Evolutionary conservation across 1,284 basidiomycete genomes (phyloP).

Genomic region (Cutaneotrichosporon mucoides): DNA sequence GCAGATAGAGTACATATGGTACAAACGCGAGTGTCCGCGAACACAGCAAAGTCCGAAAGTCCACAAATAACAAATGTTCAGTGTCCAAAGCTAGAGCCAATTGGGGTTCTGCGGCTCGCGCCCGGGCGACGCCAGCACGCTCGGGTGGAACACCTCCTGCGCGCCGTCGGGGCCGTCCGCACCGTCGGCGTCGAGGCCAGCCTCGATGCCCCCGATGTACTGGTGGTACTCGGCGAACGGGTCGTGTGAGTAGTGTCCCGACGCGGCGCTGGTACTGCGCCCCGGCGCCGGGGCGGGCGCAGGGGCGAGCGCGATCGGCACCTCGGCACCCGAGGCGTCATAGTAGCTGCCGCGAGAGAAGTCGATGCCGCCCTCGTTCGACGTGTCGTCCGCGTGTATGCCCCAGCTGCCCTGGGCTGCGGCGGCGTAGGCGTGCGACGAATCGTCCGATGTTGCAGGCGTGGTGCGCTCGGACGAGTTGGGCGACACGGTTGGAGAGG

Average conservation of each 20-base stretch:
- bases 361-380: constrained; percentile 20
- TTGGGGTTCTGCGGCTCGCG: no score
- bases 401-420: constrained; percentile 28
- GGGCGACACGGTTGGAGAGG: background rate
- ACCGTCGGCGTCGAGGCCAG: background rate
- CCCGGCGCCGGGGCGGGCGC: background rate
- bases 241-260: constrained; percentile 30
- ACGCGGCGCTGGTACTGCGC: constrained; percentile 10
- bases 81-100: no score
- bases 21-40: no score
- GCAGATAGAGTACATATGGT: no score
- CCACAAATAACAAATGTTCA: no score
- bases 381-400: constrained; percentile 28
- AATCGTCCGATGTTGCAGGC: constrained; percentile 1
- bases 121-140: no score
- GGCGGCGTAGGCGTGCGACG: constrained; percentile 9
- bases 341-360: constrained; percentile 2
- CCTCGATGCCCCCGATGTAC: constrained; percentile 5
- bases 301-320: no score
- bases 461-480: background rate
- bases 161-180: background rate
- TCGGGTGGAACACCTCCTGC: no score
- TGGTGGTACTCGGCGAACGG: constrained; percentile 37
- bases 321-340: background rate
- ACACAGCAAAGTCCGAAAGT: no score